A percentile compares a stretch with the other conserved stretches of the same genome.
These are phyloP conservation scores for Penicillium sp. DNA, from an alignment of 2,329 filamentous ascomycete genomes.

Conservation along the genomic window DNA sequence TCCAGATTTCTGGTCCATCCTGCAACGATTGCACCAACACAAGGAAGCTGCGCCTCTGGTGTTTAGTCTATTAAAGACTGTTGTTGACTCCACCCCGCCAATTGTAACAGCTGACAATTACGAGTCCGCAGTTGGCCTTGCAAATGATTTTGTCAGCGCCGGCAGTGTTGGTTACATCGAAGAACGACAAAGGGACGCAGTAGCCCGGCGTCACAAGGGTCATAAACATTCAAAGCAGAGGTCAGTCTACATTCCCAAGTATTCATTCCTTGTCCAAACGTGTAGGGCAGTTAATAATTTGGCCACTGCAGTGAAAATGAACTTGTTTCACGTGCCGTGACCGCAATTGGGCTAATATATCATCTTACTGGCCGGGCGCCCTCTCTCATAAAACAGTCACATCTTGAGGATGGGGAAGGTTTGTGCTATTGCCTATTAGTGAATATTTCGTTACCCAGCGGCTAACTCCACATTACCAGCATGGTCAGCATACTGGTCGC, in stretches of 20 bases:
- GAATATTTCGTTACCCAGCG: background rate
- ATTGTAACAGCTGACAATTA: constrained; percentile 96
- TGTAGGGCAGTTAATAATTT: constrained; percentile 15
- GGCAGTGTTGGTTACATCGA: constrained; percentile 73
- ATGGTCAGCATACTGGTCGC: constrained; percentile 97
- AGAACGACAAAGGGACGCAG: constrained; percentile 70
- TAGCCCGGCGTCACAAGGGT: constrained; percentile 57
- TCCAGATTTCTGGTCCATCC: constrained; percentile 94
- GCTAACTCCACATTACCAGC: constrained; percentile 55
- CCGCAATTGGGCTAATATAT: constrained; percentile 81
- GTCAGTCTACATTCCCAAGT: constrained; percentile 47
- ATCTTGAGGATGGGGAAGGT: constrained; percentile 86
- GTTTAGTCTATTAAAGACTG: constrained; percentile 83
- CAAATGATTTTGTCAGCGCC: constrained; percentile 88
- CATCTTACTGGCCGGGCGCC: constrained; percentile 82
- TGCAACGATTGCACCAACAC: constrained; percentile 74
- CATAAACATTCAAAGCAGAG: constrained; percentile 58
- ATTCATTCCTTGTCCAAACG: constrained; percentile 2
- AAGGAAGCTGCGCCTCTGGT: constrained; percentile 75
- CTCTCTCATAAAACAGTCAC: constrained; percentile 86
- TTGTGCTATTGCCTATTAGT: constrained; percentile 27
- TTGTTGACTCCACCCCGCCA: constrained; percentile 72
- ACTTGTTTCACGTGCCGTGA: constrained; percentile 75
- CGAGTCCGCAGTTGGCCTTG: constrained; percentile 78
- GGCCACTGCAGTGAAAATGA: constrained; percentile 65